A percentile compares a stretch with the other conserved stretches of the same genome.
These are phyloP conservation scores for Apiospora kogelbergensis DNA, from an alignment of 2,329 filamentous ascomycete genomes.

Conservation along the genomic window DNA sequence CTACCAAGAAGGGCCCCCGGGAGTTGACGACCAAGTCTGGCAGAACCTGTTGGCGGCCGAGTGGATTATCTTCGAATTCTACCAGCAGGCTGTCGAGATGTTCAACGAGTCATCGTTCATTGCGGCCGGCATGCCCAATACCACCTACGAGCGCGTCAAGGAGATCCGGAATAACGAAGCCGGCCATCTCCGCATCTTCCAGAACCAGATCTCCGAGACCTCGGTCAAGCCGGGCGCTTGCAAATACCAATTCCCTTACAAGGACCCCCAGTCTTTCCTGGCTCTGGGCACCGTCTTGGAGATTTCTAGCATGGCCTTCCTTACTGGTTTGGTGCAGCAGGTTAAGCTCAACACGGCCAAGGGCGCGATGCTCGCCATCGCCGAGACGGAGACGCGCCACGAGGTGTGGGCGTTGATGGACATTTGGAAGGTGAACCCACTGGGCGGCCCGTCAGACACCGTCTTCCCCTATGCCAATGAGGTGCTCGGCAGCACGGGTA, in stretches of 20 bases:
- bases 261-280: slow-evolving; percentile 21
- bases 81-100: slow-evolving; percentile 39
- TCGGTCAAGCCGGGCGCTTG: slow-evolving; percentile 38
- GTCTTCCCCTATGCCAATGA: slow-evolving; percentile 42
- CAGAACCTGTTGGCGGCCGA: slow-evolving; percentile 45
- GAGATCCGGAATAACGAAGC: slow-evolving; percentile 47
- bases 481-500: slow-evolving; percentile 37
- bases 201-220: slow-evolving; percentile 39
- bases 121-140: slow-evolving; percentile 32
- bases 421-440: slow-evolving; percentile 38
- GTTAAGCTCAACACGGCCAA: slow-evolving; percentile 33
- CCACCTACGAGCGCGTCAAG: slow-evolving; percentile 29
- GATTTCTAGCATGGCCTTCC: slow-evolving; percentile 38
- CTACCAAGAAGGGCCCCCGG: slow-evolving; percentile 27
- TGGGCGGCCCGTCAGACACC: slow-evolving; percentile 41
- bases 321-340: slow-evolving; percentile 36
- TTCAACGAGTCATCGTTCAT: slow-evolving; percentile 37
- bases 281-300: slow-evolving; percentile 36
- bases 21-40: slow-evolving; percentile 40
- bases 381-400: slow-evolving; percentile 38
- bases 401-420: slow-evolving; percentile 42
- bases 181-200: slow-evolving; percentile 44
- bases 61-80: slow-evolving; percentile 45
- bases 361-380: slow-evolving; percentile 36
- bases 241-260: slow-evolving; percentile 22